A percentile compares a stretch with the other conserved stretches of the same genome.
phyloP scores from a whole-genome alignment of 2,329 filamentous ascomycete genomes.

The Periconia digitata region DNA sequence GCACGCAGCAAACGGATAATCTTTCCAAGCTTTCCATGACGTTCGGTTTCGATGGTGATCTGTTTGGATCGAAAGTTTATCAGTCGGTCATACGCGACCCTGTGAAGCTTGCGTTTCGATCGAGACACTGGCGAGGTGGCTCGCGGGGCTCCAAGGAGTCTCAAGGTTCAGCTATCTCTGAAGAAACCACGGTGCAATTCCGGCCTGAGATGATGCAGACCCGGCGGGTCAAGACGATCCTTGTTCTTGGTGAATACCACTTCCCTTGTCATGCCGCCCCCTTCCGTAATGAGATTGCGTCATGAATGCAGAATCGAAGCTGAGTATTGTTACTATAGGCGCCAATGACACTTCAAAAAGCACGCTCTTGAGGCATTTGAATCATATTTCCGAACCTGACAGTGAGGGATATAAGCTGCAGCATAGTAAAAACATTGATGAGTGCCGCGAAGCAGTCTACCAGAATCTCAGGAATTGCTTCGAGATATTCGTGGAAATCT shows the following conservation, averaged over 20 bases:
- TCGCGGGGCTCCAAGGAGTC: too few relatives aligned
- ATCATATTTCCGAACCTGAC: neutral
- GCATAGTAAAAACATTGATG: too few relatives aligned
- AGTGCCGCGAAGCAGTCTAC: neutral
- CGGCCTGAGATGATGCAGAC: too few relatives aligned
- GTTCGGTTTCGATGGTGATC: constrained; percentile 14
- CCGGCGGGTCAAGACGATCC: too few relatives aligned
- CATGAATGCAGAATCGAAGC: neutral
- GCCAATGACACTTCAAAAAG: neutral
- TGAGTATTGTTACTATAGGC: neutral
- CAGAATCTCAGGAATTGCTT: neutral
- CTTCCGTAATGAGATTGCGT: too few relatives aligned
- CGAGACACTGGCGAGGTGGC: neutral
- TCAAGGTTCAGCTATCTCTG: too few relatives aligned
- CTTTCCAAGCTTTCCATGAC: constrained; percentile 13
- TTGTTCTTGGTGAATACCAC: too few relatives aligned
- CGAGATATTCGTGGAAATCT: too few relatives aligned
- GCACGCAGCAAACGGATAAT: constrained; percentile 8
- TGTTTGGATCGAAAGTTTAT: constrained; percentile 12
- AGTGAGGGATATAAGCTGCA: neutral
- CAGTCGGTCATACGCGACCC: constrained; percentile 5
- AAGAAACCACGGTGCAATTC: too few relatives aligned
- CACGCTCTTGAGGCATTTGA: neutral
- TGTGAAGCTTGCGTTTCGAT: constrained; percentile 6
- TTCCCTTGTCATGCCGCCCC: too few relatives aligned